Evolutionary conservation across 805 yeast genomes (phyloP).

Genomic region (Komagataella phaffii): DNA sequence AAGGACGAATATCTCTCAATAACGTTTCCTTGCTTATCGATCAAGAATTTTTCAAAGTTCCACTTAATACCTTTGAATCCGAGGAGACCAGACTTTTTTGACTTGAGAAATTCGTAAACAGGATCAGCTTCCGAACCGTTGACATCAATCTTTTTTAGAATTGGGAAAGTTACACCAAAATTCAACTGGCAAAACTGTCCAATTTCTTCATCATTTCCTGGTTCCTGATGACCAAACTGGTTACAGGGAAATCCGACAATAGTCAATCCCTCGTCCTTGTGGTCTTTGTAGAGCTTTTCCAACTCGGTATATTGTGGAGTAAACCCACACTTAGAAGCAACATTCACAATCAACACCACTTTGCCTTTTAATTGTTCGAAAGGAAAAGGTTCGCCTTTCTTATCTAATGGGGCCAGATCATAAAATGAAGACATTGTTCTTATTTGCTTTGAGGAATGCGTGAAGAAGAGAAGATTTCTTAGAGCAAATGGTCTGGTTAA

Average conservation of each 20-base stretch:
- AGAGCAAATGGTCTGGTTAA: not conserved
- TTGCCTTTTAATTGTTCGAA: conserved; percentile 58
- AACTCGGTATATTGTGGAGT: conserved; percentile 68
- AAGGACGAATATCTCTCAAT: conserved; percentile 41
- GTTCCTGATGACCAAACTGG: conserved; percentile 77
- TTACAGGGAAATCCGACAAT: conserved; percentile 85
- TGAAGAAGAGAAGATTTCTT: not conserved
- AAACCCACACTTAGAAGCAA: conserved; percentile 76
- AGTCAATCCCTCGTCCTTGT: conserved; percentile 46
- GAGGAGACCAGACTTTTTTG: conserved; percentile 38
- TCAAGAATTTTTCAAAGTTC: conserved; percentile 49
- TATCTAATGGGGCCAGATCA: conserved; percentile 51
- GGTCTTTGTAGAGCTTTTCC: conserved; percentile 54
- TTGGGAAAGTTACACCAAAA: conserved; percentile 88
- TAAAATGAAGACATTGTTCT: conserved; percentile 44
- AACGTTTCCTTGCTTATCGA: conserved; percentile 42
- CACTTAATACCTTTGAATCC: conserved; percentile 59
- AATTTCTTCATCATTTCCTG: conserved; percentile 57
- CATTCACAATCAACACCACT: conserved; percentile 74
- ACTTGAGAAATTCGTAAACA: conserved; percentile 67
- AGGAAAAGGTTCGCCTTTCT: conserved; percentile 42
- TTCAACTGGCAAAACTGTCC: conserved; percentile 61
- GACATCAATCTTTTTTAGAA: conserved; percentile 76
- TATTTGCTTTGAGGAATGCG: not conserved
- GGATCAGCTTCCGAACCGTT: conserved; percentile 77